These are phyloP conservation scores for Neophaeococcomyces aloes DNA, from an alignment of 2,329 filamentous ascomycete species.

Conservation along the genomic window DNA sequence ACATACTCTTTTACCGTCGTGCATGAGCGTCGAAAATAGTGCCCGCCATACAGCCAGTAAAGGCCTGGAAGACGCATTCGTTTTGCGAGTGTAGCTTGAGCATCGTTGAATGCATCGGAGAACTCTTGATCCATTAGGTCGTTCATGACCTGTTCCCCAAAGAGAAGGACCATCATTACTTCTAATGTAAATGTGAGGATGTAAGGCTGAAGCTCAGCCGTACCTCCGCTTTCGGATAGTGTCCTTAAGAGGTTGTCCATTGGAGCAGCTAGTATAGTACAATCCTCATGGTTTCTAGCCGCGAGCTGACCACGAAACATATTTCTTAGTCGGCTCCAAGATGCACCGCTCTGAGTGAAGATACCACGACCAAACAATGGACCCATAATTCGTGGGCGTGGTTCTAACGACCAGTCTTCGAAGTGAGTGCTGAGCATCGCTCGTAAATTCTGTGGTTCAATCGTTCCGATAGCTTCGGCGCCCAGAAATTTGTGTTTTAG, in stretches of 20 bases:
- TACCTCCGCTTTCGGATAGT: no score
- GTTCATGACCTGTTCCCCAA: slow-evolving; percentile 6
- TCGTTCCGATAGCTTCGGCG: slow-evolving; percentile 5
- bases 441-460: slow-evolving; percentile 11
- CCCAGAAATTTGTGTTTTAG: no score
- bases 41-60: slow-evolving; percentile 30
- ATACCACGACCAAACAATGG: slow-evolving; percentile 29
- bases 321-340: slow-evolving; percentile 28
- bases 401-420: slow-evolving; percentile 16
- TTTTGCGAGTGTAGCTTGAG: slow-evolving; percentile 30
- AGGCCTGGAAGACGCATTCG: slow-evolving; percentile 31
- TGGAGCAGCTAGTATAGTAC: no score
- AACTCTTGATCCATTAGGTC: slow-evolving; percentile 25
- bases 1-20: no score
- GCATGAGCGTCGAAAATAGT: background rate
- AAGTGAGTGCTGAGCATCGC: slow-evolving; percentile 8
- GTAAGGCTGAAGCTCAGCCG: no score
- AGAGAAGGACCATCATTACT: slow-evolving; percentile 1
- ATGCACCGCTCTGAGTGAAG: slow-evolving; percentile 27
- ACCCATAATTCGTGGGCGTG: slow-evolving; percentile 18
- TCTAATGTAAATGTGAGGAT: no score
- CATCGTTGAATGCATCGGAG: slow-evolving; percentile 39
- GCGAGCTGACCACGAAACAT: slow-evolving; percentile 19
- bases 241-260: no score
- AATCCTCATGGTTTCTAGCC: no score